Conservation (phyloP, 1,284 basidiomycete genomes). For the Porogramme epimiltina region DNA sequence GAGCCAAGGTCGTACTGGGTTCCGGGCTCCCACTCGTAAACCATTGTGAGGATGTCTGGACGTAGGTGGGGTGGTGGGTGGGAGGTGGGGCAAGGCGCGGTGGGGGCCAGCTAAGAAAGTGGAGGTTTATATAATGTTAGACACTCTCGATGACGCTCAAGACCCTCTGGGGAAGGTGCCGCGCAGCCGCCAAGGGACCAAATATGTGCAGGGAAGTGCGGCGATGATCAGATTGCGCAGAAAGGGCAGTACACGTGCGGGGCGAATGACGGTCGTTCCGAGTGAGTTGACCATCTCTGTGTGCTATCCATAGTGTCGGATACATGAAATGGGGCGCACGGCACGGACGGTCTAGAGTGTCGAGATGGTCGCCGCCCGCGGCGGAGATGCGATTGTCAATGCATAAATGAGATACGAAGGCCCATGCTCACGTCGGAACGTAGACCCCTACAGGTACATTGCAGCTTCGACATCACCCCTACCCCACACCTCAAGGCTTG, state of each 20-base stretch:
- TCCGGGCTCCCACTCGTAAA: conserved; percentile 61
- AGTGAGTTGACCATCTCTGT: too few relatives aligned
- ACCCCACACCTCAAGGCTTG: too few relatives aligned
- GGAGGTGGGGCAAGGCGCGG: background rate
- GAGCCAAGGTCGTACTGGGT: conserved; percentile 58
- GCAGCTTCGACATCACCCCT: too few relatives aligned
- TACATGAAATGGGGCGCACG: too few relatives aligned
- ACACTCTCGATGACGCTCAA: background rate
- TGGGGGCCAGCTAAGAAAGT: background rate
- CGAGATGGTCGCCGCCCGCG: too few relatives aligned
- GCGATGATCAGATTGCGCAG: conserved; percentile 20
- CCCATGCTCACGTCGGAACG: too few relatives aligned
- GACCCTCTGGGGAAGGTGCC: background rate
- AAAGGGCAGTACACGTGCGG: conserved; percentile 10
- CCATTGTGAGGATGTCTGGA: conserved; percentile 34
- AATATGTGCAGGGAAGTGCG: conserved; percentile 2
- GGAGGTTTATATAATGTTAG: conserved; percentile 16
- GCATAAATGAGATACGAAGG: too few relatives aligned
- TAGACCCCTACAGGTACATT: too few relatives aligned
- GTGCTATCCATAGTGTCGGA: too few relatives aligned
- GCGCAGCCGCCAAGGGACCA: conserved; percentile 9
- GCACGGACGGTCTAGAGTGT: too few relatives aligned
- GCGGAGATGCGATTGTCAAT: too few relatives aligned
- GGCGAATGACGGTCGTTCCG: background rate
- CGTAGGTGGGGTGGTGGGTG: background rate